A percentile compares a stretch with the other conserved stretches of the same genome.
Conservation (phyloP, 805 yeast genomes). For the Starmera dryadoides region DNA sequence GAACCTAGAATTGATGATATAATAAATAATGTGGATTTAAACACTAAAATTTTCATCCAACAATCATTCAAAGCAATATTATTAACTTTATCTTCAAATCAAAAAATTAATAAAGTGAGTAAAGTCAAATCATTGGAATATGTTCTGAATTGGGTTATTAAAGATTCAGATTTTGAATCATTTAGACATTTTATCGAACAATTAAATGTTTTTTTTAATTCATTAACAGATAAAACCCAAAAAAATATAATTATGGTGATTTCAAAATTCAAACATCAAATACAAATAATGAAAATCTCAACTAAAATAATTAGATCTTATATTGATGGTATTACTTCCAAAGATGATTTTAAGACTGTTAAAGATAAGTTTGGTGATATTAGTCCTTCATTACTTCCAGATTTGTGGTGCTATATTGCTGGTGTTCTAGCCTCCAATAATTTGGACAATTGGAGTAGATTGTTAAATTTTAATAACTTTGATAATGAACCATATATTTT, state of each 20-base stretch:
- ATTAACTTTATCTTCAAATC: neutral
- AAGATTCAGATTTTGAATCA: neutral
- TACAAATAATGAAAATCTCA: constrained; percentile 5
- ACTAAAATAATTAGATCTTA: constrained; percentile 4
- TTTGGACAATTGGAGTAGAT: constrained; percentile 16
- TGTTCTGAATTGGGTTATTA: neutral
- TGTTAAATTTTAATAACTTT: constrained; percentile 15
- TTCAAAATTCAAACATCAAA: constrained; percentile 3
- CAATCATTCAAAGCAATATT: constrained; percentile 4
- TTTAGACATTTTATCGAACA: neutral
- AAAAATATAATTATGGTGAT: neutral
- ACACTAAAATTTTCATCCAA: constrained; percentile 2
- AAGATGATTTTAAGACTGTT: constrained; percentile 3
- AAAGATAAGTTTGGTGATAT: constrained; percentile 9
- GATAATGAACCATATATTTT: constrained; percentile 15
- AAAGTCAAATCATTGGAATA: neutral
- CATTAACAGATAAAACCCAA: neutral
- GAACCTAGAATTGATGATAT: constrained; percentile 11
- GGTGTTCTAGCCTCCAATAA: constrained; percentile 10
- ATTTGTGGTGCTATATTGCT: constrained; percentile 15
- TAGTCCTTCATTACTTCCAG: constrained; percentile 11
- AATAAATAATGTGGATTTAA: constrained; percentile 4
- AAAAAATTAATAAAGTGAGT: neutral
- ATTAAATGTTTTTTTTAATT: neutral
- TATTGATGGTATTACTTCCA: neutral